Base-by-base conservation (phyloP, 139 green algal species). In the Chlorella sp. region DNA sequence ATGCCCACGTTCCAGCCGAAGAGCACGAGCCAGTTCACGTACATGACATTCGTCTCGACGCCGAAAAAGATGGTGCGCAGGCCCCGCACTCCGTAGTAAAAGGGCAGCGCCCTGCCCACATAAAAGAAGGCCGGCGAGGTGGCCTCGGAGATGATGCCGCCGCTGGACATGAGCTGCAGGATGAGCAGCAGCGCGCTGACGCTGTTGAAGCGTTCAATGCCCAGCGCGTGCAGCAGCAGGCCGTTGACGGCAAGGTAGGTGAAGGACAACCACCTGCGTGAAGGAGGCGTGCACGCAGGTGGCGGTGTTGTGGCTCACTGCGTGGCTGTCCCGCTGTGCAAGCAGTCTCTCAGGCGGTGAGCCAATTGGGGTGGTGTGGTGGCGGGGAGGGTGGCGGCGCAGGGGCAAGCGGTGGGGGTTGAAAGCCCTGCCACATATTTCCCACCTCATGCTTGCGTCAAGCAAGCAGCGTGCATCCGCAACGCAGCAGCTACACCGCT, bases 51-150 rank as follows among this genome's bases (percentile, higher is more conserved):
- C 1, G 2, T 27, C 6, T 31, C 2, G 31, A 27, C 70, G 30
- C 67, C 67, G 59, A 79, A 79, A n/a, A 74, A 79, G 59, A 74
- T 66, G 26, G 67, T 61, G 30, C 74, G 74, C 36, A 79, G 71
- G 67, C 35, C 74, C 2, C 74, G 74, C 26, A 74, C 67, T 23
- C 74, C 74, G 30, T 65, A 79, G 67, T 33, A 79, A 55, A 79
- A 74, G 29, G 74, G 74, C 1, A 79, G 60, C 34, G 30, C 74
- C 66, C 67, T 60, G 29, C 73, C 73, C 2, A 78, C 62, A 33
- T 73, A 73, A 49, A 78, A 78, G 65, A 78, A 73, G 17, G 50
- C 14, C 50, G 71, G 71, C 26, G 26, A 33, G 3, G 73, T 27
- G 2, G 72, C 50, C 5, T 27, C 2, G 2, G 27, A 31, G 10